These are phyloP conservation scores for Sphaerobolus stellatus DNA, from an alignment of 1,284 basidiomycete genomes.

Conservation along the genomic window DNA sequence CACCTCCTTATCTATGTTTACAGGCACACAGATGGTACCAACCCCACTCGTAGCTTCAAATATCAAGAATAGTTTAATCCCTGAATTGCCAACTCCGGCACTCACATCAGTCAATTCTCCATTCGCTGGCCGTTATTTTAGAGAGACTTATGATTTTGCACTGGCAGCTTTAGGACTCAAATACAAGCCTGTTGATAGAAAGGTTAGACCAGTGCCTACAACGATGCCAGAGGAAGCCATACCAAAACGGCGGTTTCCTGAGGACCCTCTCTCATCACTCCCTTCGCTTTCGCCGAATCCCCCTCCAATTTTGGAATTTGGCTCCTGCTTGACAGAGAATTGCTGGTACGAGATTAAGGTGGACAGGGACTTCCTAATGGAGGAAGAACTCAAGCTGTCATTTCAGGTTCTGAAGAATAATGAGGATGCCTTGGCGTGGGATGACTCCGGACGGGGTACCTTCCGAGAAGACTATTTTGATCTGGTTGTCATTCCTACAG, in stretches of 20 bases:
- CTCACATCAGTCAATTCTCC: no score
- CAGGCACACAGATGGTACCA: no score
- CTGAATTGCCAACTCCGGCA: no score
- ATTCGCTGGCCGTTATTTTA: no score
- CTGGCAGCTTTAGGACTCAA: no score
- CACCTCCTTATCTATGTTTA: no score
- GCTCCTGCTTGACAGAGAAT: neutral
- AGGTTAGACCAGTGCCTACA: constrained; percentile 27
- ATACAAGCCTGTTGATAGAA: constrained; percentile 21
- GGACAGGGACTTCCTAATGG: constrained; percentile 28
- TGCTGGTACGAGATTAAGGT: constrained; percentile 19
- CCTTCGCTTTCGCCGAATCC: constrained; percentile 26
- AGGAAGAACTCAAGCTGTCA: constrained; percentile 27
- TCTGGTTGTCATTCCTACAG: constrained; percentile 31
- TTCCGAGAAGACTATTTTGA: constrained; percentile 37
- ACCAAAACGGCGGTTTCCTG: constrained; percentile 22
- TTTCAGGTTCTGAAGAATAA: constrained; percentile 14
- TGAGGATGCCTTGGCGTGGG: constrained; percentile 34
- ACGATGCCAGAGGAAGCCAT: constrained; percentile 24
- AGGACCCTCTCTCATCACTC: constrained; percentile 29
- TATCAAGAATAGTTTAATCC: no score
- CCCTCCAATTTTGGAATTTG: constrained; percentile 17
- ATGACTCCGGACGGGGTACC: constrained; percentile 30
- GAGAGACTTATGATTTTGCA: no score
- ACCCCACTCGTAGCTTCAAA: no score